Percentiles rank a stretch among this genome's conserved stretches.
phyloP scores from a whole-genome alignment of 345 rosid species.

The Streptanthus diversifolius region DNA sequence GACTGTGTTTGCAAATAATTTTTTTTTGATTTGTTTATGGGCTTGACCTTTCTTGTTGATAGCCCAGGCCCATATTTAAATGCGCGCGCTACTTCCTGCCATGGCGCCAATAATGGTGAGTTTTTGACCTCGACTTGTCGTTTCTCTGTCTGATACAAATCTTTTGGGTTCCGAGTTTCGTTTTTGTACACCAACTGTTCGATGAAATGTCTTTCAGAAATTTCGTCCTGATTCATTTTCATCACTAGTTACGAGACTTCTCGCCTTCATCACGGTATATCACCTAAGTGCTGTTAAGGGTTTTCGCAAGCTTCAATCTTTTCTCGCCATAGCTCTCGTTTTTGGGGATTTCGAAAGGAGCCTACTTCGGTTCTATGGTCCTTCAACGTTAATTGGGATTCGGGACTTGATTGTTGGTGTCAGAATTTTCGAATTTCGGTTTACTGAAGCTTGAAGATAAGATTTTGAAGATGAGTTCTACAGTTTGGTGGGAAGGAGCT shows the following conservation, averaged over 20 bases:
- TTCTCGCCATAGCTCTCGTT: neutral
- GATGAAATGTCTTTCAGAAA: slow-evolving; percentile 14
- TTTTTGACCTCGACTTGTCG: neutral
- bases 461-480: slow-evolving; percentile 19
- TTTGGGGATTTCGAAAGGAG: neutral
- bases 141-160: neutral
- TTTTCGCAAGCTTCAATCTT: slow-evolving; percentile 1
- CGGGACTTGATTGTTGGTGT: neutral
- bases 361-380: neutral
- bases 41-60: neutral
- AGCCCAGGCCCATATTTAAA: slow-evolving; percentile 14
- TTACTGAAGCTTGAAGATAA: slow-evolving; percentile 18
- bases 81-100: slow-evolving; percentile 17
- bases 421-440: neutral
- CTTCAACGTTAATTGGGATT: neutral
- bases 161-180: neutral
- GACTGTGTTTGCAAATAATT: neutral
- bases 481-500: slow-evolving; percentile 38
- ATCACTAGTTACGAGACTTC: neutral
- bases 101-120: slow-evolving; percentile 4
- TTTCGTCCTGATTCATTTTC: neutral
- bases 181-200: slow-evolving; percentile 26
- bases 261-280: neutral
- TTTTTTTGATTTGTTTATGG: neutral
- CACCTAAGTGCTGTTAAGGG: neutral